These are phyloP conservation scores for Rubus parviflorus DNA, from an alignment of 306 rosid genomes.

Conservation along the genomic window DNA sequence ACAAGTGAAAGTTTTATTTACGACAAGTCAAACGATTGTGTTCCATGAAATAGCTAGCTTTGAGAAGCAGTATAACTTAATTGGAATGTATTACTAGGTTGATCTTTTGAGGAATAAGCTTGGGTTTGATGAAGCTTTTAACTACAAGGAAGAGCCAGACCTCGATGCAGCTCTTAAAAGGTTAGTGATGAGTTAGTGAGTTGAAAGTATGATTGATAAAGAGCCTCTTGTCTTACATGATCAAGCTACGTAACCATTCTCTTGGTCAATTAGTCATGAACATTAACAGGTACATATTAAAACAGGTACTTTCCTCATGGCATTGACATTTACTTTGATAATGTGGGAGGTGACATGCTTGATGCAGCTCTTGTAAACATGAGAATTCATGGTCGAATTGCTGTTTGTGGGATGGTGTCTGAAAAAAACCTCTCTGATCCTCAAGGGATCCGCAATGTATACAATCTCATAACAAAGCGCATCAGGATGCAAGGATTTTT, in stretches of 20 bases:
- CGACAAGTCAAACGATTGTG: not conserved
- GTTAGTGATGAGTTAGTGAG: conserved; percentile 24
- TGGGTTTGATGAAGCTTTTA: conserved; percentile 58
- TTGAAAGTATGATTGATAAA: not conserved
- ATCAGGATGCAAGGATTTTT: conserved; percentile 47
- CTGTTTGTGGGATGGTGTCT: conserved; percentile 54
- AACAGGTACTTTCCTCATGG: conserved; percentile 54
- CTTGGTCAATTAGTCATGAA: too few species aligned
- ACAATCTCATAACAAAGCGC: conserved; percentile 35
- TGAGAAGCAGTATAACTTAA: conserved; percentile 1
- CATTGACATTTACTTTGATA: conserved; percentile 58
- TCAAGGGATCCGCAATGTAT: conserved; percentile 36
- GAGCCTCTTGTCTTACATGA: not conserved
- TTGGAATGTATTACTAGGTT: conserved; percentile 29
- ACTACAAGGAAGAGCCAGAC: conserved; percentile 64
- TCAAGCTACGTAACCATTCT: not conserved
- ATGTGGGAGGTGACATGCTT: conserved; percentile 57
- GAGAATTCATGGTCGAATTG: conserved; percentile 47
- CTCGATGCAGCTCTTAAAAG: conserved; percentile 56
- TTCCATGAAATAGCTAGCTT: not conserved
- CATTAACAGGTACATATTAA: not conserved
- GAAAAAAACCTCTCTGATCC: conserved; percentile 35
- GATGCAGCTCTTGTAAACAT: conserved; percentile 54
- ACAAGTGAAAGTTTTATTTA: not conserved
- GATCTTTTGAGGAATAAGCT: conserved; percentile 52